These are phyloP conservation scores for Heterobasidion annosum DNA, from an alignment of 1,284 basidiomycete genomes.

Conservation along the genomic window DNA sequence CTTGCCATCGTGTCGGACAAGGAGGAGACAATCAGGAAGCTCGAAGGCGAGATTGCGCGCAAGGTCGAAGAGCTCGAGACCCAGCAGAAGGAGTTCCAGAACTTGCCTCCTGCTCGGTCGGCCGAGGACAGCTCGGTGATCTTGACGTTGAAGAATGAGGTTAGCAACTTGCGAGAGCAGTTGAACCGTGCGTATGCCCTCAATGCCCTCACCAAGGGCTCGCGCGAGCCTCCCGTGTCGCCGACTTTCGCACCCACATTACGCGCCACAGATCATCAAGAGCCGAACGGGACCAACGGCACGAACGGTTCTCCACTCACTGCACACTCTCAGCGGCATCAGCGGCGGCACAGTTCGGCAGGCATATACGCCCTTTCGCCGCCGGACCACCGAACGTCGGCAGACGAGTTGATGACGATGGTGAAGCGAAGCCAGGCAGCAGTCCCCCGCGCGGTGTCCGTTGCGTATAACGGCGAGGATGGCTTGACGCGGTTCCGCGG, in stretches of 20 bases:
- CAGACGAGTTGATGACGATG: slow-evolving; percentile 73
- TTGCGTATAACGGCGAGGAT: slow-evolving; percentile 80
- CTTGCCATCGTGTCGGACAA: slow-evolving; percentile 72
- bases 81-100: slow-evolving; percentile 64
- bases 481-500: slow-evolving; percentile 58
- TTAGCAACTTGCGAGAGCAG: slow-evolving; percentile 88
- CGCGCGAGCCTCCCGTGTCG: slow-evolving; percentile 66
- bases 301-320: slow-evolving; percentile 25
- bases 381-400: slow-evolving; percentile 57
- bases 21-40: slow-evolving; percentile 74
- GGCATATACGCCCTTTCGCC: slow-evolving; percentile 64
- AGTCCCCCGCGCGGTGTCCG: slow-evolving; percentile 88
- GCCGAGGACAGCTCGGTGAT: slow-evolving; percentile 83
- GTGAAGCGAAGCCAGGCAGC: slow-evolving; percentile 67
- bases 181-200: slow-evolving; percentile 90
- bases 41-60: slow-evolving; percentile 70
- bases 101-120: slow-evolving; percentile 53
- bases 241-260: slow-evolving; percentile 74
- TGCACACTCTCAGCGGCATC: slow-evolving; percentile 42
- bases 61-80: slow-evolving; percentile 75
- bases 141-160: slow-evolving; percentile 84
- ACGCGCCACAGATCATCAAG: slow-evolving; percentile 28
- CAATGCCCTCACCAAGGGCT: slow-evolving; percentile 69
- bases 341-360: slow-evolving; percentile 80
- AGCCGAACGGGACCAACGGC: slow-evolving; percentile 17